phyloP scores from a whole-genome alignment of 164 flowering plant genomes.

The Macadamia integrifolia region DNA sequence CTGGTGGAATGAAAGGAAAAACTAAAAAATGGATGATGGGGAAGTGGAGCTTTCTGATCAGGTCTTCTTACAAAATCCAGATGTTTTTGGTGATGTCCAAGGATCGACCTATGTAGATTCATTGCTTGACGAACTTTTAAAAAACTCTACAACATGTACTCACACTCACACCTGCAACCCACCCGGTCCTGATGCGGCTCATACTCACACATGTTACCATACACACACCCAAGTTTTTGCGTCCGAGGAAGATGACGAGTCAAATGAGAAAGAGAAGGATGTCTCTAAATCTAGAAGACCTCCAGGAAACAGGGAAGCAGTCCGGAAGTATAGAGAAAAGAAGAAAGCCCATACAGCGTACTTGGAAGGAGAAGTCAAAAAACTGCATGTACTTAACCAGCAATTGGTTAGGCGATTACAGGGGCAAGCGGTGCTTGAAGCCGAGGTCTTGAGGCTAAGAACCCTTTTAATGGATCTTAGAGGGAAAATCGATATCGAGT shows the following conservation, averaged over 20 bases:
- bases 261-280: constrained; percentile 7
- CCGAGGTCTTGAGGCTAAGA: constrained; percentile 49
- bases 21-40: constrained; percentile 30
- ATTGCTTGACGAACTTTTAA: constrained; percentile 37
- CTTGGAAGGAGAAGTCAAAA: constrained; percentile 62
- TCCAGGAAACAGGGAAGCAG: constrained; percentile 63
- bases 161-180: constrained; percentile 74
- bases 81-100: constrained; percentile 10
- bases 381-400: constrained; percentile 43
- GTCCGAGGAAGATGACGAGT: constrained; percentile 26
- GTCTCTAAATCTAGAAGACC: constrained; percentile 30
- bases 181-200: constrained; percentile 55
- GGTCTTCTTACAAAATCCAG: constrained; percentile 10
- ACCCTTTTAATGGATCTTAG: constrained; percentile 39
- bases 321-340: constrained; percentile 72
- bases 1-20: not conserved
- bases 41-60: constrained; percentile 27
- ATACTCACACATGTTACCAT: constrained; percentile 69
- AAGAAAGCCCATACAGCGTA: constrained; percentile 67
- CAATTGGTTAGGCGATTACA: constrained; percentile 49
- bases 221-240: constrained; percentile 50
- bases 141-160: constrained; percentile 40
- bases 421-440: constrained; percentile 48
- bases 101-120: constrained; percentile 3
- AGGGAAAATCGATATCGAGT: constrained; percentile 50